phyloP scores from a whole-genome alignment of 164 flowering plant species.

The Stephania yunnanensis region DNA sequence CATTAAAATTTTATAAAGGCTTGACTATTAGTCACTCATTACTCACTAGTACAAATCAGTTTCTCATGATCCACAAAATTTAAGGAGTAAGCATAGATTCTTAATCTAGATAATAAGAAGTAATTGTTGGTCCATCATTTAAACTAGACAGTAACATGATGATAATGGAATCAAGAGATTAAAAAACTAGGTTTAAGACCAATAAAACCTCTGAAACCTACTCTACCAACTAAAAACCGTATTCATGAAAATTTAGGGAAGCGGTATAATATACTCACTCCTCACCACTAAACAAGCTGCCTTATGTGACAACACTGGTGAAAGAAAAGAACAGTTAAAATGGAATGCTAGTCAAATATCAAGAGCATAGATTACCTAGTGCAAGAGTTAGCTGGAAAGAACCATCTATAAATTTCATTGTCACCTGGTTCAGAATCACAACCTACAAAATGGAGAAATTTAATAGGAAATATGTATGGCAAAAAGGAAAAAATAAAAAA shows the following conservation, averaged over 20 bases:
- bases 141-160: too few relatives aligned
- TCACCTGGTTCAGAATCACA: constrained; percentile 78
- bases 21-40: too few relatives aligned
- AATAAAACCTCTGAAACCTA: background rate
- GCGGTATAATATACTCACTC: background rate
- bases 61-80: too few relatives aligned
- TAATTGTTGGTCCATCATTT: too few relatives aligned
- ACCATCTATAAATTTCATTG: constrained; percentile 70
- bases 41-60: too few relatives aligned
- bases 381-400: constrained; percentile 84
- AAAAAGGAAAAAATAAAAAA: background rate
- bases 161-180: too few relatives aligned
- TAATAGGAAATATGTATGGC: background rate
- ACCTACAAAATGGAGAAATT: constrained; percentile 41
- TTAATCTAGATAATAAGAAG: too few relatives aligned
- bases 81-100: too few relatives aligned
- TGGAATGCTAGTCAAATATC: background rate
- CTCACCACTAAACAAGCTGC: background rate
- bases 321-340: background rate
- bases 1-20: too few relatives aligned
- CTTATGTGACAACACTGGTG: background rate
- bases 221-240: background rate
- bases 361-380: constrained; percentile 48
- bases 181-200: too few relatives aligned
- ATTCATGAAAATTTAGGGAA: background rate